These are phyloP conservation scores for Forsythia suspensa DNA, from an alignment of 257 asterid species.

Conservation along the genomic window DNA sequence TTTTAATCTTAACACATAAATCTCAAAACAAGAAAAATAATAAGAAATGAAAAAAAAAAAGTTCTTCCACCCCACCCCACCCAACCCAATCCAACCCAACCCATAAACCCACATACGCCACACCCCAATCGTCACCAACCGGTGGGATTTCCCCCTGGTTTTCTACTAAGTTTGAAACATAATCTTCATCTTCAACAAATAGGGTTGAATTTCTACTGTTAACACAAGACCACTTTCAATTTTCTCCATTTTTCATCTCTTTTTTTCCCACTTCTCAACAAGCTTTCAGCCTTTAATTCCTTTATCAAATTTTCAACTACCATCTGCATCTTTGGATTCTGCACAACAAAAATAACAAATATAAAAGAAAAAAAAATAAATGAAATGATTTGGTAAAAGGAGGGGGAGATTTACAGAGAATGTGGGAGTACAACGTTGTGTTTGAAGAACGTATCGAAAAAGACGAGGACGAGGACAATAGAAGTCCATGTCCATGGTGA, in stretches of 20 bases:
- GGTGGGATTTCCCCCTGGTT: too few relatives aligned
- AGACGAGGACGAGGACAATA: neutral
- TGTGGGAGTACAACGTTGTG: constrained; percentile 46
- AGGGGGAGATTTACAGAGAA: constrained; percentile 36
- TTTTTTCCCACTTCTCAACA: constrained; percentile 28
- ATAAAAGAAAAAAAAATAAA: neutral
- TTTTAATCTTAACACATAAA: too few relatives aligned
- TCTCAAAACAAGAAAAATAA: too few relatives aligned
- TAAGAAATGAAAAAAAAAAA: too few relatives aligned
- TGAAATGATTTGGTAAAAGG: neutral
- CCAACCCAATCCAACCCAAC: too few relatives aligned
- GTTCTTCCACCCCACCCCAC: too few relatives aligned
- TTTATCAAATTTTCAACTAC: constrained; percentile 35
- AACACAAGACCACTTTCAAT: constrained; percentile 44
- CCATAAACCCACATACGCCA: too few relatives aligned
- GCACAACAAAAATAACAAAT: neutral
- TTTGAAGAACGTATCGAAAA: constrained; percentile 10
- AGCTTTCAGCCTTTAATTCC: constrained; percentile 41
- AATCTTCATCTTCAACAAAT: constrained; percentile 27
- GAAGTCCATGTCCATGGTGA: constrained; percentile 42
- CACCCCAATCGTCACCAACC: too few relatives aligned
- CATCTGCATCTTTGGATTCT: constrained; percentile 56
- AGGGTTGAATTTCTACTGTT: constrained; percentile 24
- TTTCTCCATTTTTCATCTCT: constrained; percentile 41
- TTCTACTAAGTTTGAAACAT: constrained; percentile 27